Evolutionary conservation across 2,329 filamentous ascomycete genomes (phyloP).

Genomic region (Xylariales sp.): DNA sequence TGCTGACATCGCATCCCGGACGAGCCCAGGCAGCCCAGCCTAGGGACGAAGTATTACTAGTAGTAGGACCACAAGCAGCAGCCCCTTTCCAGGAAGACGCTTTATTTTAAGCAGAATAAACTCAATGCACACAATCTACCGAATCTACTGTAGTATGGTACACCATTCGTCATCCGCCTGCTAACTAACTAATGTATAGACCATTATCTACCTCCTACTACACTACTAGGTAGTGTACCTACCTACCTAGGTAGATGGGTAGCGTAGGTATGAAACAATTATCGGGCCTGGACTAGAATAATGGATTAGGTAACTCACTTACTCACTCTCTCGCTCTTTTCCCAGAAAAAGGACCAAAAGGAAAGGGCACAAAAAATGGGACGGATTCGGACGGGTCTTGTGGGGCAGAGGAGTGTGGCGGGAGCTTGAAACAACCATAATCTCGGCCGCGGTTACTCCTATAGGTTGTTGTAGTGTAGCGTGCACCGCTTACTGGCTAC

Average conservation of each 20-base stretch:
- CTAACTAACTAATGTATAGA: neutral
- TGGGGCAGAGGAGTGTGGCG: slow-evolving; percentile 6
- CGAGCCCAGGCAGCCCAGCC: neutral
- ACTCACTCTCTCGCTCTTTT: neutral
- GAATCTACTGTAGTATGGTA: neutral
- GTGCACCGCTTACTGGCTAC: neutral
- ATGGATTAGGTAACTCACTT: neutral
- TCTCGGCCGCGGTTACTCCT: slow-evolving; percentile 30
- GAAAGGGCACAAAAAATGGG: neutral
- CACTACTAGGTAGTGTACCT: too few species aligned
- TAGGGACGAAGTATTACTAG: neutral
- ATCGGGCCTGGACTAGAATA: too few species aligned
- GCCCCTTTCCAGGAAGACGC: slow-evolving; percentile 24
- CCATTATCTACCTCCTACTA: neutral
- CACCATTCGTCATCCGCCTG: neutral
- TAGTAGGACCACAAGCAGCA: slow-evolving; percentile 14
- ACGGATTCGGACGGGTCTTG: neutral
- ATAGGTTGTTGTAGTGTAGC: neutral
- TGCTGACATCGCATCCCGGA: slow-evolving; percentile 26
- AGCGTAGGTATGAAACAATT: too few species aligned
- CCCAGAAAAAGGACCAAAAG: neutral
- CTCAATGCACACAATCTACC: slow-evolving; percentile 2
- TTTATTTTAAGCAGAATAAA: slow-evolving; percentile 14
- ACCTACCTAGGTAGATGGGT: neutral
- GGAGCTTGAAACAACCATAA: slow-evolving; percentile 39